phyloP scores from a whole-genome alignment of 371 early-diverging fungal genomes.

The Ordospora colligata region DNA sequence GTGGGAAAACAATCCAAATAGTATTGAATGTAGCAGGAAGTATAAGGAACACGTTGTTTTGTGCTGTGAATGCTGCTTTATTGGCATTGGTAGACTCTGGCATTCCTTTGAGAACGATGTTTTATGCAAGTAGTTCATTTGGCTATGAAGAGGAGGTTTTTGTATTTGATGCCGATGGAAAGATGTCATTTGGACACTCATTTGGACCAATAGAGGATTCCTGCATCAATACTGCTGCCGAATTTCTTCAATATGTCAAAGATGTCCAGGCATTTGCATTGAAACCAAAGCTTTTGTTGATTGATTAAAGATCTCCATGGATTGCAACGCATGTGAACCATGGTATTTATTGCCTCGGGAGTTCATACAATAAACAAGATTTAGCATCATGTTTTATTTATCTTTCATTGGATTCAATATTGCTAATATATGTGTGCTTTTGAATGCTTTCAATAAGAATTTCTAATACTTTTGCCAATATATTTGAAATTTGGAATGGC shows the following conservation, averaged over 20 bases:
- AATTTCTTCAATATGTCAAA: conserved; percentile 3
- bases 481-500: conserved; percentile 3
- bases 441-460: background rate
- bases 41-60: conserved; percentile 22
- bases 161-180: conserved; percentile 11
- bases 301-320: background rate
- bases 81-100: conserved; percentile 33
- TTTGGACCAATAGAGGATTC: background rate
- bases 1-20: conserved; percentile 11
- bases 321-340: background rate
- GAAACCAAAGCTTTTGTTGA: background rate
- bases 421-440: background rate
- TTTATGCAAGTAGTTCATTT: conserved; percentile 29
- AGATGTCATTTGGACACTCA: background rate
- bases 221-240: background rate
- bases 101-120: conserved; percentile 32
- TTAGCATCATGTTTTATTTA: too few species aligned
- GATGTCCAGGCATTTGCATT: conserved; percentile 6
- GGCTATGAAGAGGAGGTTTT: conserved; percentile 29
- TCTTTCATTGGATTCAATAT: too few species aligned
- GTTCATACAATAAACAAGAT: too few species aligned
- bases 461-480: conserved; percentile 12
- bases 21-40: background rate
- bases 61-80: conserved; percentile 40
- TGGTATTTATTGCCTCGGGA: too few species aligned